phyloP scores from a whole-genome alignment of 176 grass and related monocot genomes.

The Miscanthus lutarioriparius region DNA sequence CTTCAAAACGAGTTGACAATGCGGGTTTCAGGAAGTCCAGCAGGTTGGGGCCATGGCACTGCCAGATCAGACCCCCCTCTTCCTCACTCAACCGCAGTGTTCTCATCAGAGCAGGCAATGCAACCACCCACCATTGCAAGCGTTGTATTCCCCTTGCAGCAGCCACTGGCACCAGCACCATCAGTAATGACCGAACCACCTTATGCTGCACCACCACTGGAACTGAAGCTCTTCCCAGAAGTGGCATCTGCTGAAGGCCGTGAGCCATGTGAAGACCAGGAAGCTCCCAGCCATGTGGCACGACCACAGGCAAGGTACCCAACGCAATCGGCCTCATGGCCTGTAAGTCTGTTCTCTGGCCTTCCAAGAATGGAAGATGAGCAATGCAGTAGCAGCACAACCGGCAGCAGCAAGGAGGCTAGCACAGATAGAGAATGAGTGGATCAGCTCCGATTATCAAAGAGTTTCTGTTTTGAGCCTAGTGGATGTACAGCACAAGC shows the following conservation, averaged over 20 bases:
- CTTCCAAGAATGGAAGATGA: conserved; percentile 61
- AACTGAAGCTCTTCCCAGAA: conserved; percentile 78
- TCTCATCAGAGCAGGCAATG: conserved; percentile 43
- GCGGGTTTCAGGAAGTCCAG: conserved; percentile 10
- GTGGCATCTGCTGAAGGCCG: background rate
- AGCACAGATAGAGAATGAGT: conserved; percentile 40
- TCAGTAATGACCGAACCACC: conserved; percentile 14
- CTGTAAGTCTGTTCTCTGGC: conserved; percentile 42
- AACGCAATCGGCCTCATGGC: conserved; percentile 39
- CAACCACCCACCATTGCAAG: conserved; percentile 34
- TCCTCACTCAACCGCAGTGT: background rate
- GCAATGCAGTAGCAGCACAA: conserved; percentile 49
- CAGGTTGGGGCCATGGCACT: conserved; percentile 21
- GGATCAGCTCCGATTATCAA: conserved; percentile 1
- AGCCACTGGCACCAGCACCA: conserved; percentile 35
- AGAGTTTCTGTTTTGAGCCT: conserved; percentile 15
- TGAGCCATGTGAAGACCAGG: conserved; percentile 28
- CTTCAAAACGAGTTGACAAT: conserved; percentile 49
- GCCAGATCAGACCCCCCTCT: background rate
- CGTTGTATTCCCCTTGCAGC: conserved; percentile 44
- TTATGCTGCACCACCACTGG: conserved; percentile 37
- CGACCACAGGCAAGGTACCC: conserved; percentile 61
- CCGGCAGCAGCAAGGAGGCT: conserved; percentile 23
- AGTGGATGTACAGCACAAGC: conserved; percentile 5
- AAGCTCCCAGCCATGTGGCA: conserved; percentile 28